A percentile compares a stretch with the other conserved stretches of the same genome.
phyloP scores from a whole-genome alignment of 495 filamentous ascomycete genomes.

The Choiromyces venosus region DNA sequence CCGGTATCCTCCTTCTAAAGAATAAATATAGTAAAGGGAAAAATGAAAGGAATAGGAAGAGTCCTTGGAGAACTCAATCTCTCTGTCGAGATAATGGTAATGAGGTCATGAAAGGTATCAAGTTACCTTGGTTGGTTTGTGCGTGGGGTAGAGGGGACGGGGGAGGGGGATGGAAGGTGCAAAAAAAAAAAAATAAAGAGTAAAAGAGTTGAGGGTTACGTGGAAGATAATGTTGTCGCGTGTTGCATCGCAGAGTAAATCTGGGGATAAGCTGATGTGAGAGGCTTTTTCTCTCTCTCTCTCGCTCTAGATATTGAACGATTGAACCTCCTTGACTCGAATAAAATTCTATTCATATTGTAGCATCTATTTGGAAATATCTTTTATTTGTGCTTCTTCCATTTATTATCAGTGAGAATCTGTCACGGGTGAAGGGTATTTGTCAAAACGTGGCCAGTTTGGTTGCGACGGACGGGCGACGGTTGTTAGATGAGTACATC shows the following conservation, averaged over 20 bases:
- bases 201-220: conserved; percentile 1
- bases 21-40: neutral
- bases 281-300: conserved; percentile 2
- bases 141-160: neutral
- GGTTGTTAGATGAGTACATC: neutral
- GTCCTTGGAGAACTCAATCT: neutral
- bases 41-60: neutral
- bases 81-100: neutral
- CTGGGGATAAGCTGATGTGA: neutral
- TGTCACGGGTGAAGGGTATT: neutral
- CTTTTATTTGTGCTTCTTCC: neutral
- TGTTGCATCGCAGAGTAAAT: neutral
- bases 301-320: neutral
- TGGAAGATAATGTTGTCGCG: neutral
- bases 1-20: neutral
- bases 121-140: neutral
- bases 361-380: neutral
- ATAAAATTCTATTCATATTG: neutral
- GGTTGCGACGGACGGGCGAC: neutral
- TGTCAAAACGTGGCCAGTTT: conserved; percentile 24
- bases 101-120: neutral
- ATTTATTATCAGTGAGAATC: neutral
- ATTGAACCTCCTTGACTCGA: neutral
- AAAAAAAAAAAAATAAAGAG: neutral
- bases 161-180: neutral